Evolutionary conservation across 2,329 filamentous ascomycete species (phyloP).

Genomic region (Fusarium sp.): DNA sequence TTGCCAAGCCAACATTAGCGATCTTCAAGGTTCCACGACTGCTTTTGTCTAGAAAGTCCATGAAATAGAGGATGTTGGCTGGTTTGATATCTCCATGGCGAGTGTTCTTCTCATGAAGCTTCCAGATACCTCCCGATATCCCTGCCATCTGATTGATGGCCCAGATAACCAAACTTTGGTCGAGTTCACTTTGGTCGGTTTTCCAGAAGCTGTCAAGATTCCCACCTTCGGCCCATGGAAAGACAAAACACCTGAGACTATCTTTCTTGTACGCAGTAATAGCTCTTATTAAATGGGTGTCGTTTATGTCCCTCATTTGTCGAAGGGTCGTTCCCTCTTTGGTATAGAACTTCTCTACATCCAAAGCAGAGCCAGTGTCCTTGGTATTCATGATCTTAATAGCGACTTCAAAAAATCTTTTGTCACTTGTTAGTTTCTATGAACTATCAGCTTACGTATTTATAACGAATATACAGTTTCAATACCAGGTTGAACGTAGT

Average conservation of each 20-base stretch:
- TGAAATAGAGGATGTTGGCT: slow-evolving; percentile 7
- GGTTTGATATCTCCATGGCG: slow-evolving; percentile 16
- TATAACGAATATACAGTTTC: background rate
- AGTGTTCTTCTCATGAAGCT: background rate
- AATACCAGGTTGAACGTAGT: background rate
- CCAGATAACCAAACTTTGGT: background rate
- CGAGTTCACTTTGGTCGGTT: accelerated
- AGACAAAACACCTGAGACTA: background rate
- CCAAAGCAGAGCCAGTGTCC: background rate
- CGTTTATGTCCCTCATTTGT: background rate
- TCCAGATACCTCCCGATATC: background rate
- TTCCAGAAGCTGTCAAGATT: slow-evolving; percentile 6
- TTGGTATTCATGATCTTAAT: background rate
- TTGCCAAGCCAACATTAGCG: slow-evolving; percentile 2
- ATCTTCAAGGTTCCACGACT: background rate
- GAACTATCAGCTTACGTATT: background rate
- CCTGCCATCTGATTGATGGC: slow-evolving; percentile 8
- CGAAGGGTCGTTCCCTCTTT: background rate
- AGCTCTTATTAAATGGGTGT: slow-evolving; percentile 7
- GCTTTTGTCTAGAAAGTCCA: background rate
- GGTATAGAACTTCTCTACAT: background rate
- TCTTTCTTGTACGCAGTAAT: slow-evolving; percentile 5
- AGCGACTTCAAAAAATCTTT: background rate
- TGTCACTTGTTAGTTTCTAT: background rate
- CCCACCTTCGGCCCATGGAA: slow-evolving; percentile 14